A percentile compares a stretch with the other conserved stretches of the same genome.
Evolutionary conservation across 2,329 filamentous ascomycete species (phyloP).

Genomic region (Colletotrichum orchidophilum): DNA sequence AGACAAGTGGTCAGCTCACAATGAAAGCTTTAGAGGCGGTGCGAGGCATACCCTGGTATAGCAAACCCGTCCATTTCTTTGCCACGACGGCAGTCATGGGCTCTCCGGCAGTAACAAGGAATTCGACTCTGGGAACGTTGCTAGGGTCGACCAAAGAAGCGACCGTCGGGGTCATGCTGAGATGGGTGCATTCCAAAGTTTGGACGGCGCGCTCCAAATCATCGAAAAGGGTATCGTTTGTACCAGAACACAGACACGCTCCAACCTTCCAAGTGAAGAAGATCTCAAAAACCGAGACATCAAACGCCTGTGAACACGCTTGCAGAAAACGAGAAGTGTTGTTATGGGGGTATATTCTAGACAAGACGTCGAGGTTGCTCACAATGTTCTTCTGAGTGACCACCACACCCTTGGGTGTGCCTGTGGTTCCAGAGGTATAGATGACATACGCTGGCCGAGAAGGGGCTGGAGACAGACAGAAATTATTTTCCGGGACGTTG

Average conservation of each 20-base stretch:
- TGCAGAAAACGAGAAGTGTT: conserved; percentile 74
- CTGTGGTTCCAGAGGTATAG: conserved; percentile 87
- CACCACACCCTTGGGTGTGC: conserved; percentile 80
- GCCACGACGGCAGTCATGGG: conserved; percentile 78
- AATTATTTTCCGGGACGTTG: conserved; percentile 46
- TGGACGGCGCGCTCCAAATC: conserved; percentile 77
- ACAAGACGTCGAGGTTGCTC: conserved; percentile 77
- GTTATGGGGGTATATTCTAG: conserved; percentile 70
- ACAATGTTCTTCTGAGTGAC: conserved; percentile 80
- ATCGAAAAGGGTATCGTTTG: conserved; percentile 77
- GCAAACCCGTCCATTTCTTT: conserved; percentile 71
- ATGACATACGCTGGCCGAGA: conserved; percentile 77
- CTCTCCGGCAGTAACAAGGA: conserved; percentile 85
- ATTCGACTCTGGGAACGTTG: conserved; percentile 75
- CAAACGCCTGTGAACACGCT: conserved; percentile 85
- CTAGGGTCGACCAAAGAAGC: conserved; percentile 76
- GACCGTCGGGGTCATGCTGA: conserved; percentile 87
- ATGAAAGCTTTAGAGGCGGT: not conserved
- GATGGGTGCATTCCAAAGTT: conserved; percentile 73
- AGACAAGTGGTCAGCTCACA: not conserved
- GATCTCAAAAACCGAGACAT: conserved; percentile 90
- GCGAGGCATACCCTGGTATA: conserved; percentile 71
- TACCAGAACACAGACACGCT: conserved; percentile 80
- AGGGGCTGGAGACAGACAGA: conserved; percentile 49
- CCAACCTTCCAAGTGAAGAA: conserved; percentile 85